Percentiles rank a stretch among this genome's conserved stretches.
phyloP scores from a whole-genome alignment of 495 filamentous ascomycete species.

The Oidiodendron maius region DNA sequence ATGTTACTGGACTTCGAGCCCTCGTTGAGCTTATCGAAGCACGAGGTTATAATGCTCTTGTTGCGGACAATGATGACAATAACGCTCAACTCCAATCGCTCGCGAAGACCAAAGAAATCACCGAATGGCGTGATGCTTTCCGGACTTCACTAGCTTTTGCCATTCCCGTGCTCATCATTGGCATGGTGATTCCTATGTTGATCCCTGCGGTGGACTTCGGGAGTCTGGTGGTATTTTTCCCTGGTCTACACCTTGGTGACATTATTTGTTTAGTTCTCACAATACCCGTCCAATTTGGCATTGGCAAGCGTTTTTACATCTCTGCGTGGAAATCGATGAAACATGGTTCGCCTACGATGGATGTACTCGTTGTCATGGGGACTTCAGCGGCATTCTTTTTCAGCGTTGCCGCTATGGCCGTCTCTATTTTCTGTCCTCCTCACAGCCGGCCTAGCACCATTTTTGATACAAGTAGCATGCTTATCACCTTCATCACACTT shows the following conservation, averaged over 20 bases:
- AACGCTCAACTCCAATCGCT: constrained; percentile 95
- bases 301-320: constrained; percentile 87
- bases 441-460: constrained; percentile 78
- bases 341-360: constrained; percentile 93
- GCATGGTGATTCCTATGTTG: constrained; percentile 85
- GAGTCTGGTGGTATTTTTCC: constrained; percentile 48
- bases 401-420: constrained; percentile 80
- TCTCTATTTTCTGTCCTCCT: constrained; percentile 63
- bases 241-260: constrained; percentile 84
- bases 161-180: constrained; percentile 84
- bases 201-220: constrained; percentile 70
- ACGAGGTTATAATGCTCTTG: constrained; percentile 76
- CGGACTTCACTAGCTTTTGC: constrained; percentile 70
- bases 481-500: constrained; percentile 92
- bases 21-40: constrained; percentile 79
- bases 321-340: constrained; percentile 86
- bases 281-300: constrained; percentile 92
- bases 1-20: constrained; percentile 67
- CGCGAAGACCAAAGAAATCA: constrained; percentile 92
- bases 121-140: constrained; percentile 83
- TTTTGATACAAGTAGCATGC: constrained; percentile 97
- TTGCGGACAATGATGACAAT: constrained; percentile 89
- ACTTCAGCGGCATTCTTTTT: constrained; percentile 99
- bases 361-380: constrained; percentile 89
- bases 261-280: constrained; percentile 76